Evolutionary conservation across 306 rosid species (phyloP), one percentile per base, ranked within the genome.

Genomic region (Dalbergia cultrata): DNA sequence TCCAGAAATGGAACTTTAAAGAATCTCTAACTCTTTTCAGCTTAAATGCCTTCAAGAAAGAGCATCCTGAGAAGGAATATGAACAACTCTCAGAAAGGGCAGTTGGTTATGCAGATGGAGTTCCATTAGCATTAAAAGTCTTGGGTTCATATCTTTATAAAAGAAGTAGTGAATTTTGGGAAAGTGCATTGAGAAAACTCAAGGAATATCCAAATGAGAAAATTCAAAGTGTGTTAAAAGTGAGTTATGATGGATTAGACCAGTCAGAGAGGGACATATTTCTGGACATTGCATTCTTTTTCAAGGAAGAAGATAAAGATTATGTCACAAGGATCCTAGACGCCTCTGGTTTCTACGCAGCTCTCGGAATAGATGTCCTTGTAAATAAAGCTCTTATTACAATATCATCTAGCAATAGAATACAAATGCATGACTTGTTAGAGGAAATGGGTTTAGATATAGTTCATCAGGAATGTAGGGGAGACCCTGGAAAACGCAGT

Each of bases 381-480:
- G 2, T 0, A 17, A 17, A 78, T 12, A 78, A 43, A 39, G 75
- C 75, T 8, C 21, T 84, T 16, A 11, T 84, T 60, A 60, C 69
- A 2, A 54, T 79, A 49, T 34, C 83, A 47, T 3, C 13, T 14
- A 19, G 1, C 6, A 58, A 41, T 16, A 13, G 1, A 7, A 60
- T 84, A 59, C 17, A 61, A 12, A 86, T 86, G 86, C 92, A 86
- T 14, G 84, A 76, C 34, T 72, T 79, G 33, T 9, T 88, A 22
- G 74, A 86, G 16, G 9, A 76, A 43, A 53, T 81, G 81, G 89
- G 78, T 6, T 45, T 50, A 26, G 81, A 61, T 0, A 83, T 85
- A 13, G 71, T 75, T 33, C 66, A 54, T 8, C 7, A 22, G 69
- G 68, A 81, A 12, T 21, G 31, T 18, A 5, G 2, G 0, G 21